Evolutionary conservation across 139 green algal genomes (phyloP).

Genomic region (Closterium sp.): DNA sequence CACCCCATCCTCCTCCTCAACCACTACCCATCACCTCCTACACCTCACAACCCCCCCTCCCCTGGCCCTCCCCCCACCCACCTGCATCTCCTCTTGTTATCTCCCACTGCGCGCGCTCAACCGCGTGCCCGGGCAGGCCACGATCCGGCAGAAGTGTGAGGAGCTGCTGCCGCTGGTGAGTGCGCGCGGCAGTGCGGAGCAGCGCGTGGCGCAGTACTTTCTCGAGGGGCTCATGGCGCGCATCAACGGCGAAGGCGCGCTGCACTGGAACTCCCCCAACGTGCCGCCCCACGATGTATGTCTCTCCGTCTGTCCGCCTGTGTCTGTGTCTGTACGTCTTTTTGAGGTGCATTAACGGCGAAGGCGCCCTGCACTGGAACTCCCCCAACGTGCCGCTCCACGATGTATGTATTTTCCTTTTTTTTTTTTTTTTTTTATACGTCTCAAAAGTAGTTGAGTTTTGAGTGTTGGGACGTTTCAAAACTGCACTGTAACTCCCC

Average conservation of each 20-base stretch:
- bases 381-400: neutral
- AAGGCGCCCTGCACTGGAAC: neutral
- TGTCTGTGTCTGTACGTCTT: too few relatives aligned
- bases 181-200: neutral
- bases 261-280: neutral
- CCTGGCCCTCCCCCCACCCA: too few relatives aligned
- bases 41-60: neutral
- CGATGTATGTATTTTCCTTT: neutral
- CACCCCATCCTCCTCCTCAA: too few relatives aligned
- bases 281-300: neutral
- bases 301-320: too few relatives aligned
- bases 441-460: too few relatives aligned
- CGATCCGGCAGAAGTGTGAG: neutral
- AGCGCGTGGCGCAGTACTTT: neutral
- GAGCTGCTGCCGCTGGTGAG: neutral
- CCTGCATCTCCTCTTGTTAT: too few relatives aligned
- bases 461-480: too few relatives aligned
- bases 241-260: neutral
- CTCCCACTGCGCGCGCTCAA: neutral
- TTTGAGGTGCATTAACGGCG: neutral
- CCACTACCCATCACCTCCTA: too few relatives aligned
- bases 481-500: neutral
- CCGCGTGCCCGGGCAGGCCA: too few relatives aligned
- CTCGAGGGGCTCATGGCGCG: neutral
- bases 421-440: too few relatives aligned